A percentile compares a stretch with the other conserved stretches of the same genome.
phyloP scores from a whole-genome alignment of 2,329 filamentous ascomycete species.

The Sporothrix euskadiensis region DNA sequence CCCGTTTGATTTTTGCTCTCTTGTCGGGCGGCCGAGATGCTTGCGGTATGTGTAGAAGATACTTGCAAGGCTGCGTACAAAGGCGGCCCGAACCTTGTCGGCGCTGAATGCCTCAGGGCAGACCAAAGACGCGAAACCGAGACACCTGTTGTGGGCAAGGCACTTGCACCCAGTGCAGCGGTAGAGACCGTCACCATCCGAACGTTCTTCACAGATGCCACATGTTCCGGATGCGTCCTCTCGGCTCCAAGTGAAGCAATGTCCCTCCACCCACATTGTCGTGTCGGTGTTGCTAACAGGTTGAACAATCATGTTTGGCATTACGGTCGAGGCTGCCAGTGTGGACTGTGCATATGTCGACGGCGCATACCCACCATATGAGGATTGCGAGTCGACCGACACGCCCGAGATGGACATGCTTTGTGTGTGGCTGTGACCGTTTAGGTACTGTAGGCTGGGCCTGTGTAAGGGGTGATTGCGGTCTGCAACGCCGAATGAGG shows the following conservation, averaged over 20 bases:
- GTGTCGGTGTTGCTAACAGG: slow-evolving; percentile 77
- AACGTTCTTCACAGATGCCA: slow-evolving; percentile 73
- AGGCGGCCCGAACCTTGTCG: slow-evolving; percentile 63
- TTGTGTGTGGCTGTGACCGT: slow-evolving; percentile 54
- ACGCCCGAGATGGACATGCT: slow-evolving; percentile 61
- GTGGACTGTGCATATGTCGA: slow-evolving; percentile 87
- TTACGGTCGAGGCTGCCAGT: slow-evolving; percentile 78
- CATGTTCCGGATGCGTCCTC: slow-evolving; percentile 64
- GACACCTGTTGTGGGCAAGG: slow-evolving; percentile 59
- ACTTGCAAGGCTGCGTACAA: slow-evolving; percentile 66
- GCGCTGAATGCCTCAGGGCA: slow-evolving; percentile 63
- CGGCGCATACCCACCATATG: slow-evolving; percentile 73
- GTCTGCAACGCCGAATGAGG: slow-evolving; percentile 78
- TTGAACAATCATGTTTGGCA: slow-evolving; percentile 80
- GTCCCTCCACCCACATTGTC: slow-evolving; percentile 80
- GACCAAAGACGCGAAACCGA: slow-evolving; percentile 64
- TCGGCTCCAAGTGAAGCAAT: slow-evolving; percentile 69
- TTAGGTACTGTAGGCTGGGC: slow-evolving; percentile 73
- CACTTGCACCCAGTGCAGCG: slow-evolving; percentile 67
- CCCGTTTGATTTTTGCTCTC: slow-evolving; percentile 60
- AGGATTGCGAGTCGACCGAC: slow-evolving; percentile 66
- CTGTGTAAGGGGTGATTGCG: slow-evolving; percentile 66
- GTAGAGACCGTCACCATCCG: slow-evolving; percentile 71
- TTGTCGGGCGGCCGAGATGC: slow-evolving; percentile 59
- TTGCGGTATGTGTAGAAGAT: slow-evolving; percentile 67